These are phyloP conservation scores for Penium margaritaceum DNA, from an alignment of 139 green algal species.

Conservation along the genomic window DNA sequence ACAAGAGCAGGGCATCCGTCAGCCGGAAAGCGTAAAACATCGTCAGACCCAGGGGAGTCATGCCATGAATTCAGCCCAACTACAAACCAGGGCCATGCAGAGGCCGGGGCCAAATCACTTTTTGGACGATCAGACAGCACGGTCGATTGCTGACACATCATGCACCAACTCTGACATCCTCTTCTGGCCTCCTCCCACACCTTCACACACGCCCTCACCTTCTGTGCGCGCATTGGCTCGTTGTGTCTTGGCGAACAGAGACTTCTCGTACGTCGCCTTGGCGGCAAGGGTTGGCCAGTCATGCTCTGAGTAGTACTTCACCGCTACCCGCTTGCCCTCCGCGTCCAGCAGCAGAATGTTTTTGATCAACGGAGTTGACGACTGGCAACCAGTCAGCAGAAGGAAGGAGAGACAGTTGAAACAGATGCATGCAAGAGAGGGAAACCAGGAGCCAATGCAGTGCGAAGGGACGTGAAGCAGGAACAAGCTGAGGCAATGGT, in stretches of 20 bases:
- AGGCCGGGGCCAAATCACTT: not conserved
- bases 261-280: conserved; percentile 89
- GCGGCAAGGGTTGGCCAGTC: conserved; percentile 72
- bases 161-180: too few relatives aligned
- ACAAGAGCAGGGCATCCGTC: too few relatives aligned
- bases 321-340: conserved; percentile 92
- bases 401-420: too few relatives aligned
- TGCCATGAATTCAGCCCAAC: not conserved
- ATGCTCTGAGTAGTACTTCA: conserved; percentile 89
- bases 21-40: too few relatives aligned
- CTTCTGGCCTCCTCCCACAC: too few relatives aligned
- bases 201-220: conserved; percentile 56
- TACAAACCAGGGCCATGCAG: not conserved
- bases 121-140: not conserved
- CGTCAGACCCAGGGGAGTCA: too few relatives aligned
- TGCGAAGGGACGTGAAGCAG: too few relatives aligned
- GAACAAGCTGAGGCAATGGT: too few relatives aligned
- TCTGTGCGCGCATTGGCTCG: conserved; percentile 83
- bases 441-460: too few relatives aligned
- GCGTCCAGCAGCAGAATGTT: conserved; percentile 88
- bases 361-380: conserved; percentile 71
- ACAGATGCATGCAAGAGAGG: too few relatives aligned
- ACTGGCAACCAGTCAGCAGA: too few relatives aligned
- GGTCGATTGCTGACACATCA: too few relatives aligned
- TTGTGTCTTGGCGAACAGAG: conserved; percentile 82